Evolutionary conservation across 1,284 basidiomycete species (phyloP).

Genomic region (Cutaneotrichosporon cavernicola): DNA sequence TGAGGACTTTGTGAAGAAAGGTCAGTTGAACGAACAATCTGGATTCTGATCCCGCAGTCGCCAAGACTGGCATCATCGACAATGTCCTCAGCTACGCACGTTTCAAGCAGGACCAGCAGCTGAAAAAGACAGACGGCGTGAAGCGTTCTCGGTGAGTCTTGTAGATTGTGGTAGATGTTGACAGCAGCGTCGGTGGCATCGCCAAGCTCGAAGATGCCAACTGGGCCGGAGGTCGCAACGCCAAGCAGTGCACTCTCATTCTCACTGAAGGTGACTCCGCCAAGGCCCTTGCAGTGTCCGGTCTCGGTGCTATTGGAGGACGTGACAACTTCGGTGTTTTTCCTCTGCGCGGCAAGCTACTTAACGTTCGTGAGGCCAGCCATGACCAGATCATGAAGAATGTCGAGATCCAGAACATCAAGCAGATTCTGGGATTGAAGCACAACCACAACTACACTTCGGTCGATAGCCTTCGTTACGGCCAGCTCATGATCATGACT

Average conservation of each 20-base stretch:
- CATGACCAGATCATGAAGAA: conserved; percentile 99
- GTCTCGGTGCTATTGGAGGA: conserved; percentile 82
- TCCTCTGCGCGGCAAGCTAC: conserved; percentile 91
- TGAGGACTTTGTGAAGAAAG: conserved; percentile 95
- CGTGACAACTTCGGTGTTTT: conserved; percentile 98
- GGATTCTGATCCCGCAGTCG: conserved; percentile 59
- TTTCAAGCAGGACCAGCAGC: conserved; percentile 92
- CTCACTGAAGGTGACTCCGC: conserved; percentile 99
- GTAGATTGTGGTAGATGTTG: conserved; percentile 46
- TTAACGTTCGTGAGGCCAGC: conserved; percentile 95
- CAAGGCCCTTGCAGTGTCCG: conserved; percentile 92
- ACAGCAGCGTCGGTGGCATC: conserved; percentile 76
- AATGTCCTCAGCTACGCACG: conserved; percentile 93
- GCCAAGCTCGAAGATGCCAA: conserved; percentile 96
- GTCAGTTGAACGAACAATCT: conserved; percentile 55
- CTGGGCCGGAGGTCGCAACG: conserved; percentile 85
- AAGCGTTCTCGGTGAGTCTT: conserved; percentile 74
- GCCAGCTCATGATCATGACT: conserved; percentile 98
- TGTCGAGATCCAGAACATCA: conserved; percentile 93
- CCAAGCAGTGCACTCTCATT: conserved; percentile 86
- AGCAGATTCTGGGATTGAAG: conserved; percentile 95
- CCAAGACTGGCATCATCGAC: conserved; percentile 88
- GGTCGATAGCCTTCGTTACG: conserved; percentile 78
- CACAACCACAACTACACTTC: conserved; percentile 85
- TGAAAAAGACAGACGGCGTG: conserved; percentile 94